Evolutionary conservation across 495 filamentous ascomycete genomes (phyloP), one percentile per base, ranked within the genome.

Genomic region (Aspergillus cavernicola): DNA sequence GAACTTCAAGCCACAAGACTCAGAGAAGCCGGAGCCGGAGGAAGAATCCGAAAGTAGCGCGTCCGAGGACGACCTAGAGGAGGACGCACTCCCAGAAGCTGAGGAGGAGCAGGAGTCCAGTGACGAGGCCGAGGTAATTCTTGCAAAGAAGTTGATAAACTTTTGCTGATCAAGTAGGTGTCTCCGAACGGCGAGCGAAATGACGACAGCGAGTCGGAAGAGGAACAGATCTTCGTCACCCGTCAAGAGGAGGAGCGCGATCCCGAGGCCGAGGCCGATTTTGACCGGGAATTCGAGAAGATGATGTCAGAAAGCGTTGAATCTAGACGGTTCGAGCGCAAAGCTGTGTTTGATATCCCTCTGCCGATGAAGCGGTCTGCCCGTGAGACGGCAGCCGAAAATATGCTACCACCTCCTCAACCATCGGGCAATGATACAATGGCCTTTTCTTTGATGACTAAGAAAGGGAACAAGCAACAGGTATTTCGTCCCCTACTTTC

Each of bases 241-340:
- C 82, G 89, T 36, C 83, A 90, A 62, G 87, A 95, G 62, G 89
- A 96, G 66, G 85, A 95, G 63, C 80, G 92, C 36, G 92, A 99
- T 55, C 95, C 93, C 0, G 90, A 96, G 70, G 88, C 84, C 37
- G 93, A 97, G 56, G 93, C 92, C 6, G 95, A 99, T 32, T 99
- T 99, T 61, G 95, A 97, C 61, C 89, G 93, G 60, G 93, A 97
- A 72, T 90, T 95, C 67, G 92, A 95, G 15, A 97, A 97, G 69
- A 88, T 99, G 85, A 97, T 97, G 95, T 80, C 91, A 55, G 93
- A 99, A 63, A 96, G 92, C 73, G 71, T 95, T 66, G 95, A 97
- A 32, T 89, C 90, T 7, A 80, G 95, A 47, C 93, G 92, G 59
- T 93, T 95, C 58, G 92, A 99, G 60, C 89, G 93, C 38, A 97